A percentile compares a stretch with the other conserved stretches of the same genome.
These are phyloP conservation scores for Leucogyrophana mollusca DNA, from an alignment of 768 basidiomycete species.

Conservation along the genomic window DNA sequence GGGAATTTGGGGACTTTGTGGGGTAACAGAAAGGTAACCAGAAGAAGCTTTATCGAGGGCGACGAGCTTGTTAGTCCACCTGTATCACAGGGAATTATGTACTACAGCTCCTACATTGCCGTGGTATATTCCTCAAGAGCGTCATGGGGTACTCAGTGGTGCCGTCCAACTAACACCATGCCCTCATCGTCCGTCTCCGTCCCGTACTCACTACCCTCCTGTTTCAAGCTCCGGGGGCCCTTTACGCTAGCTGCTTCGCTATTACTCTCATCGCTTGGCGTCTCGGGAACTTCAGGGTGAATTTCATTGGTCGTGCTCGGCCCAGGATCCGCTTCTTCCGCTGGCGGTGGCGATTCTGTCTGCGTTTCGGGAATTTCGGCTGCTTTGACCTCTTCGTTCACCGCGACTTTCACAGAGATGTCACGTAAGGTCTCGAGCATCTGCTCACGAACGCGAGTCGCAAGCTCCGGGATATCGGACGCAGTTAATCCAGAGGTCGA, in stretches of 20 bases:
- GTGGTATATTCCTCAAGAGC: conserved; percentile 2
- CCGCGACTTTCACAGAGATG: conserved; percentile 59
- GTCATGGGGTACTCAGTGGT: conserved; percentile 17
- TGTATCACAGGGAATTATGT: conserved; percentile 6
- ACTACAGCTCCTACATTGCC: conserved; percentile 12
- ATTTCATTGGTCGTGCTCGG: conserved; percentile 23
- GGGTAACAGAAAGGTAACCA: conserved; percentile 6
- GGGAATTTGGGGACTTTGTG: conserved; percentile 7
- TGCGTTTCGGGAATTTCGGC: conserved; percentile 21
- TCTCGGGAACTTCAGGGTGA: conserved; percentile 19
- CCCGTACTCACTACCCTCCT: conserved; percentile 59
- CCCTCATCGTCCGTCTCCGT: conserved; percentile 84
- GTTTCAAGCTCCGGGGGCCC: conserved; percentile 35
- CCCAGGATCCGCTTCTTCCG: conserved; percentile 6
- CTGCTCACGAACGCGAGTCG: conserved; percentile 62
- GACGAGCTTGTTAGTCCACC: conserved; percentile 8
- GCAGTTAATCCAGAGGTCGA: conserved; percentile 68
- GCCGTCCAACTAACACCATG: conserved; percentile 74
- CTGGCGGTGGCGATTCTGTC: conserved; percentile 9
- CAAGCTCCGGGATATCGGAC: conserved; percentile 69
- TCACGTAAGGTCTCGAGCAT: conserved; percentile 81
- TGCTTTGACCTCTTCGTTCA: conserved; percentile 16
- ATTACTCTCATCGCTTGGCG: conserved; percentile 21
- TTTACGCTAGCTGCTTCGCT: conserved; percentile 24
- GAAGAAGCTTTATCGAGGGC: conserved; percentile 2